Percentiles rank a stretch among this genome's conserved stretches.
phyloP scores from a whole-genome alignment of 108 stramenopile species.

The Pseudonitzschia pungens region DNA sequence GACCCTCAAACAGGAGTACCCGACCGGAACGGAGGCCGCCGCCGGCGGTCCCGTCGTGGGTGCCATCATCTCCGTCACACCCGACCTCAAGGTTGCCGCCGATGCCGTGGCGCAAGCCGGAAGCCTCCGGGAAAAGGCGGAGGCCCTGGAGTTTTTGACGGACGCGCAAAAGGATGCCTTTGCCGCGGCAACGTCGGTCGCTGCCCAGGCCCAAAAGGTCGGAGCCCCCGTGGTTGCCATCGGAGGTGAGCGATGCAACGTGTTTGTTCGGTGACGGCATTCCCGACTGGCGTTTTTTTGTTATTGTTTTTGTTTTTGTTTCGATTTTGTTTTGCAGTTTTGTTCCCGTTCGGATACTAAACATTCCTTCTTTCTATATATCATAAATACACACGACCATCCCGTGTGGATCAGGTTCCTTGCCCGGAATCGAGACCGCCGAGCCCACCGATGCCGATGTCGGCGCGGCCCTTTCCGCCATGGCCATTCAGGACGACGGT shows the following conservation, averaged over 20 bases:
- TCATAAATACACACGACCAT: too few species aligned
- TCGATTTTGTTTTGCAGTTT: not conserved
- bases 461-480: conserved; percentile 61
- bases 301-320: not conserved
- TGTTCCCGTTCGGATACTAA: too few species aligned
- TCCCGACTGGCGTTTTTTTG: too few species aligned
- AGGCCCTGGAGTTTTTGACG: conserved; percentile 76
- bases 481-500: conserved; percentile 77
- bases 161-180: conserved; percentile 60
- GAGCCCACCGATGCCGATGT: conserved; percentile 69
- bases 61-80: conserved; percentile 77
- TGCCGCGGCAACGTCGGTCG: conserved; percentile 65
- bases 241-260: conserved; percentile 42
- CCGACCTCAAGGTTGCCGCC: conserved; percentile 60
- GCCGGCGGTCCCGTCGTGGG: conserved; percentile 77
- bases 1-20: conserved; percentile 33
- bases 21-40: conserved; percentile 34
- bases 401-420: conserved; percentile 28
- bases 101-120: conserved; percentile 58
- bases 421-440: conserved; percentile 64
- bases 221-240: conserved; percentile 71
- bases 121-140: conserved; percentile 70
- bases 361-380: too few species aligned
- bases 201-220: conserved; percentile 52
- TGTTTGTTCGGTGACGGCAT: too few species aligned